Base-by-base conservation (phyloP, 805 yeast genomes). In the Lachancea sp. region DNA sequence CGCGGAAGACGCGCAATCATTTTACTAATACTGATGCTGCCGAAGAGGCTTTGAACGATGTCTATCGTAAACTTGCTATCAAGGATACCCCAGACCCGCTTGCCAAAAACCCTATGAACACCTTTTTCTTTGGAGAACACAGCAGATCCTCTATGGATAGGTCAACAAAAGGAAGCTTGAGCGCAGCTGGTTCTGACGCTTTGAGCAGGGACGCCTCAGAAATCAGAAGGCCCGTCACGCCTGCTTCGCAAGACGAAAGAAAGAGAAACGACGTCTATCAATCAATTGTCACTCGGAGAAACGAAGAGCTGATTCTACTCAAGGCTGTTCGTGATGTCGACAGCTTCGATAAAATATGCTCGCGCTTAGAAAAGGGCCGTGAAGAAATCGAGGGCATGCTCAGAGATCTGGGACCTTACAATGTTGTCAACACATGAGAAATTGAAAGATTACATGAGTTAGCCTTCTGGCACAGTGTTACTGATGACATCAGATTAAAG, bases 281-380 rank as follows among this genome's bases (percentile, higher is more conserved):
- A 29, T 51, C 54, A 30, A 70, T 71, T 31, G 62, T 71, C 45
- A 47, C 60, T 3, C 60, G 38, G 36, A 31, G 42, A 25, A 20
- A 29, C 6, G 50, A 48, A 34, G 48, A 48, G 33, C 26, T 44
- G 15, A 18, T 60, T 11, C 54, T 79, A 38, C 49, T 77, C 2
- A 72, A 71, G 48, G 62, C 77, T 12, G 52, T 82, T 25, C 71
- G 72, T 46, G 74, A 76, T 17, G 72, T 72, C 19, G 81, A 76
- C 42, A 75, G 73, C 49, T 70, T 81, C 51, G 91, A 83, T 55
- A 69, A 76, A 3, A 80, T 87, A 2, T 82, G 91, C 56, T 85
- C 91, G 0, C 83, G 79, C 47, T 66, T 86, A 54, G 76, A 73
- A 38, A 72, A 72, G 55, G 72, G 84, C 9, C 67, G 78, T 38